Evolutionary conservation across 2,329 filamentous ascomycete species (phyloP).

Genomic region (Ilyonectria mors-panacis): DNA sequence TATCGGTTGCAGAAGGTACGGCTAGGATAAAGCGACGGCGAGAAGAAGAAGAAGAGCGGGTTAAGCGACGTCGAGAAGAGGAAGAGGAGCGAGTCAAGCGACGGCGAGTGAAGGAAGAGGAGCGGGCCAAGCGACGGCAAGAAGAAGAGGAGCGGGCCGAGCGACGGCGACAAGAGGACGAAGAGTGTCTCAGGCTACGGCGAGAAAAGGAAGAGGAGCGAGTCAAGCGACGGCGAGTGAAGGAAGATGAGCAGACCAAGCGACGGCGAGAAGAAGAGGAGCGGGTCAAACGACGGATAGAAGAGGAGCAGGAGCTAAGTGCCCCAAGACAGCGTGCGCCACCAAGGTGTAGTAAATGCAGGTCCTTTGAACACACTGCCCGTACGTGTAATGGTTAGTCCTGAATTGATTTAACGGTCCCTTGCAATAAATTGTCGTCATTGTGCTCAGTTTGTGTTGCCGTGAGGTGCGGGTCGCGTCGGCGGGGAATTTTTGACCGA

Average conservation of each 20-base stretch:
- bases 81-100: conserved; percentile 1
- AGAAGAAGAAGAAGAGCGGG: conserved; percentile 5
- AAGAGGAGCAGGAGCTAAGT: too few species aligned
- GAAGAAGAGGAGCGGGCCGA: neutral
- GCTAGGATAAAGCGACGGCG: conserved; percentile 7
- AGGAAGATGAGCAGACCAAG: too few species aligned
- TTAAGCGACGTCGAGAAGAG: conserved; percentile 3
- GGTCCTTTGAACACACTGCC: conserved; percentile 4
- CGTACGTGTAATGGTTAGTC: conserved; percentile 9
- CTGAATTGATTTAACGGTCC: conserved; percentile 2
- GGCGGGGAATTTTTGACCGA: too few species aligned
- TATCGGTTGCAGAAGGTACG: conserved; percentile 2
- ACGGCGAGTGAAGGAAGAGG: conserved; percentile 3
- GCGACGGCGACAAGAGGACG: neutral
- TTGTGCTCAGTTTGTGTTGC: conserved; percentile 2
- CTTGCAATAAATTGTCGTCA: neutral
- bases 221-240: too few species aligned
- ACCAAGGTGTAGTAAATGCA: conserved; percentile 9
- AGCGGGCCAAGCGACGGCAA: neutral
- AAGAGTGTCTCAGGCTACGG: too few species aligned
- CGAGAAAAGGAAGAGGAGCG: too few species aligned
- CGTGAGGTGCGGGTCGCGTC: neutral
- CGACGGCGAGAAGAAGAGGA: too few species aligned
- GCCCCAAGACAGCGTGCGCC: neutral
- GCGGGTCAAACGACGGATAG: too few species aligned